Conservation (phyloP, 2,329 filamentous ascomycete genomes). For the Fusarium piperis region DNA sequence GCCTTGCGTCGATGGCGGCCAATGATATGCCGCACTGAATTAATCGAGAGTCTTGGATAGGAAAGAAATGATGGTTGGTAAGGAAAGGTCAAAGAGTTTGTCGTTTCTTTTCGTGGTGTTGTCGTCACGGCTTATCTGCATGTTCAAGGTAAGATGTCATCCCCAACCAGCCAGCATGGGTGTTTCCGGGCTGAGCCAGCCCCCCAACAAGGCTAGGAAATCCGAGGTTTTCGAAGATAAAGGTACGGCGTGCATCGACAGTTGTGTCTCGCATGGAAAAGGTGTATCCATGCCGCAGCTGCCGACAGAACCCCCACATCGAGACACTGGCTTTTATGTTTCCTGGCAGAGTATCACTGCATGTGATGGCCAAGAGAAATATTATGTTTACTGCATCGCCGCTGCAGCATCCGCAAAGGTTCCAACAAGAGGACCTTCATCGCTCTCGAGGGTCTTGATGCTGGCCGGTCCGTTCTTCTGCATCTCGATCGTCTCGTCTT, state of each 20-base stretch:
- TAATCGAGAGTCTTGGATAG: slow-evolving; percentile 22
- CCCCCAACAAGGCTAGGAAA: slow-evolving; percentile 3
- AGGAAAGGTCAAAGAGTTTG: neutral
- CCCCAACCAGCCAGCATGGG: slow-evolving; percentile 1
- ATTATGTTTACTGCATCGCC: slow-evolving; percentile 53
- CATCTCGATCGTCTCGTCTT: slow-evolving; percentile 60
- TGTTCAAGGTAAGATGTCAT: slow-evolving; percentile 4
- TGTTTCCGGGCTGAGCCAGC: slow-evolving; percentile 1
- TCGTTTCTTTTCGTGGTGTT: slow-evolving; percentile 22
- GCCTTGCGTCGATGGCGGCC: slow-evolving; percentile 1
- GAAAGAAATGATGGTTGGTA: slow-evolving; percentile 8
- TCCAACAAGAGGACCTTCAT: slow-evolving; percentile 60
- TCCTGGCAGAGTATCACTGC: neutral
- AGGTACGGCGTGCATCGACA: slow-evolving; percentile 12
- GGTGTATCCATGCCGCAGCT: slow-evolving; percentile 7
- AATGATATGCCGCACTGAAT: slow-evolving; percentile 4
- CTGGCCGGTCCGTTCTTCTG: slow-evolving; percentile 50
- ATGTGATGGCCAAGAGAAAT: neutral
- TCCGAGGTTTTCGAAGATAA: slow-evolving; percentile 9
- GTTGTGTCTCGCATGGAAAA: slow-evolving; percentile 10
- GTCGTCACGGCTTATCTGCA: slow-evolving; percentile 21
- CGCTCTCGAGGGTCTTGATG: slow-evolving; percentile 47
- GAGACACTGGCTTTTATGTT: neutral
- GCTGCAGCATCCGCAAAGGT: slow-evolving; percentile 69
- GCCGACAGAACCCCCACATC: neutral